phyloP scores from a whole-genome alignment of 1,139 yeast genomes.

The Suhomyces anneliseae region DNA sequence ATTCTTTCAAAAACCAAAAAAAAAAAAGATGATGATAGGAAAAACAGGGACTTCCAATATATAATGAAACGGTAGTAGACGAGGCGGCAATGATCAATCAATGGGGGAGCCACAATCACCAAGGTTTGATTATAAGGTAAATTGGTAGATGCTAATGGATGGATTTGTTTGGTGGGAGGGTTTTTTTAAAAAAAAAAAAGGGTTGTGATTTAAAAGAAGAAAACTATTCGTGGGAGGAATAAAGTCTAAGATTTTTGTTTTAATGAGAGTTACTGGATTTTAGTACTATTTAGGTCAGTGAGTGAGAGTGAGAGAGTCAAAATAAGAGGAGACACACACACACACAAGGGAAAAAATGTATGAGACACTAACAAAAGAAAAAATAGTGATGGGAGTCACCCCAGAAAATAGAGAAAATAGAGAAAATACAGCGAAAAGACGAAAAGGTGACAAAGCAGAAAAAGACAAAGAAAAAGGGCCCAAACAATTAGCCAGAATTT shows the following conservation, averaged over 20 bases:
- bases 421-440: background rate
- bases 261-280: no score
- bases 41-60: no score
- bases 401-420: background rate
- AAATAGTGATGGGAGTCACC: background rate
- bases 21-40: no score
- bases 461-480: background rate
- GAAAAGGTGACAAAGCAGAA: background rate
- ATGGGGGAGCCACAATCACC: no score
- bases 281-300: background rate
- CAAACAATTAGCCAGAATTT: background rate
- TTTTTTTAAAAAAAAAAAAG: no score
- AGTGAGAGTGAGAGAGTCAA: background rate
- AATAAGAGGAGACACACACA: slow-evolving; percentile 1
- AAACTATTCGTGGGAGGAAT: no score
- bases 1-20: no score
- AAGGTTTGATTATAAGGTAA: no score
- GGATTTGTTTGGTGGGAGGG: background rate
- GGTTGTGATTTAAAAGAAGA: no score
- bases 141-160: background rate
- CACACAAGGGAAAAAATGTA: slow-evolving; percentile 3
- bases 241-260: no score
- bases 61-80: no score
- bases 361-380: slow-evolving; percentile 6
- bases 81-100: no score